Evolutionary conservation across 192 early-diverging fungal genomes (phyloP).

Genomic region (Coemansia sp.): DNA sequence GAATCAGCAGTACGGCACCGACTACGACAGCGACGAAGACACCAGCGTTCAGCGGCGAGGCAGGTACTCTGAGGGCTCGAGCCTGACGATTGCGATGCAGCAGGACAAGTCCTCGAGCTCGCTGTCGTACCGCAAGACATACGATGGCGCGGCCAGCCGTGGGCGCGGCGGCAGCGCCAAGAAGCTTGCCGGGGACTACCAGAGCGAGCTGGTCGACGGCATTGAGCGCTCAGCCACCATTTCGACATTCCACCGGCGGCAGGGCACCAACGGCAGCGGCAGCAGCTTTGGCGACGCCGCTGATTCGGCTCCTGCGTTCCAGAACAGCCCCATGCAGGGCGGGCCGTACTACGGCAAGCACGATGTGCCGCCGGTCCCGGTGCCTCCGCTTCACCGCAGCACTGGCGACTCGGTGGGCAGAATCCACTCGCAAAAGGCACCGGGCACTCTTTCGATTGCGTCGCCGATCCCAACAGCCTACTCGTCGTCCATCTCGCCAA

Average conservation of each 20-base stretch:
- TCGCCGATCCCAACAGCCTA: slow-evolving; percentile 30
- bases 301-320: slow-evolving; percentile 6
- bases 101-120: slow-evolving; percentile 21
- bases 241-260: slow-evolving; percentile 35
- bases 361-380: slow-evolving; percentile 29
- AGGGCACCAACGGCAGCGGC: slow-evolving; percentile 33
- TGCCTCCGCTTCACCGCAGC: slow-evolving; percentile 28
- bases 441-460: slow-evolving; percentile 22
- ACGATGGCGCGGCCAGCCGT: slow-evolving; percentile 27
- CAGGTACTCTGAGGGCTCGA: slow-evolving; percentile 45
- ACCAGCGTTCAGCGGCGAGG: slow-evolving; percentile 22
- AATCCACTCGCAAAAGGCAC: slow-evolving; percentile 10
- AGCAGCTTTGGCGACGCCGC: slow-evolving; percentile 25
- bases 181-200: slow-evolving; percentile 37
- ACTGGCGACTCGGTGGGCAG: not conserved
- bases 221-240: slow-evolving; percentile 46
- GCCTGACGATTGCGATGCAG: slow-evolving; percentile 39
- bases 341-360: slow-evolving; percentile 15
- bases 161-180: slow-evolving; percentile 22
- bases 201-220: slow-evolving; percentile 34
- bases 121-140: slow-evolving; percentile 44
- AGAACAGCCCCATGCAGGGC: slow-evolving; percentile 37
- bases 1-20: slow-evolving; percentile 14
- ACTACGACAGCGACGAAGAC: slow-evolving; percentile 35
- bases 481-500: slow-evolving; percentile 39